Evolutionary conservation across 108 stramenopile genomes (phyloP), one percentile per base, ranked within the genome.

Genomic region (Licmophora abbreviata): DNA sequence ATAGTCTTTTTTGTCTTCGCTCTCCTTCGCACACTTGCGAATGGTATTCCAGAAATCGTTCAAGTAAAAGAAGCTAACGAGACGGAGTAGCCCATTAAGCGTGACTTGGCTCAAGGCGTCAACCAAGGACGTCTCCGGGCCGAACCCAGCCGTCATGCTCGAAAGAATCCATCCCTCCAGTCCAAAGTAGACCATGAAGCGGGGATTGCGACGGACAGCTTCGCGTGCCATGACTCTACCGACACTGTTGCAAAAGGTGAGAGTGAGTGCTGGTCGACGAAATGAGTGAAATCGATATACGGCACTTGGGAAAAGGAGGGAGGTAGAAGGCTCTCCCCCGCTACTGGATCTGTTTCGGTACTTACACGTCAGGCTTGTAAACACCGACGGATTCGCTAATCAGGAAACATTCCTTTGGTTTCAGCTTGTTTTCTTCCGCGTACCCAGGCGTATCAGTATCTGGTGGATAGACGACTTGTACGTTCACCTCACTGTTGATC

Each of bases 361-460:
- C 78, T 60, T 54, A 80, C 79, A 66, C 69, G 9, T 78, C 64
- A 1, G 90, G 67, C 27, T 72, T 56, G 53, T 67, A 73, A 48
- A 88, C 47, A 30, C 83, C 83, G 12, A 45, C 64, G 42, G 67
- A 58, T 53, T 85, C 83, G 44, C 67, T 81, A 17, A 88, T 71
- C 59, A 77, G 54, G 18, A 68, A 60, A 21, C 85, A 88, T 45
- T 81, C 86, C 30, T 58, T 56, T 27, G 93, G 93, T 51, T 83
- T 88, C 21, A 46, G 64, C 48, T 63, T 49, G 44, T 82, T 74
- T 69, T 95, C 93, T 32, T 64, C 71, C 58, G 83, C 76, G 61
- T 73, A 98, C 0, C 94, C 94, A 14, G 97, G 97, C n/a, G 97
- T 98, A 59, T 92, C 89, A 0, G 95, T 98, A 70, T 98, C 95